Evolutionary conservation across 1,139 yeast genomes (phyloP).

Genomic region (Torulaspora pretoriensis): DNA sequence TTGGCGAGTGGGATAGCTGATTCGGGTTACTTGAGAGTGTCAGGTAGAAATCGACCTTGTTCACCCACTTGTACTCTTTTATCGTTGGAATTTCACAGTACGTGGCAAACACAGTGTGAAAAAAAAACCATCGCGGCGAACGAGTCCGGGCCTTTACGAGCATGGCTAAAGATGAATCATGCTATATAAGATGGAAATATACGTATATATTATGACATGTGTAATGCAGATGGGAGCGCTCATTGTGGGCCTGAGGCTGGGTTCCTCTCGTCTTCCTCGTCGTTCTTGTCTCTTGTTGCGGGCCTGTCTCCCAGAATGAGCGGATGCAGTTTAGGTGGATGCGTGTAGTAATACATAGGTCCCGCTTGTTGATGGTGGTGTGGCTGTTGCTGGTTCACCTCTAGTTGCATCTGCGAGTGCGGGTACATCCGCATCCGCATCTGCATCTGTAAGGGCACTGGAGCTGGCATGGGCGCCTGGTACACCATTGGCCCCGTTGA

Average conservation of each 20-base stretch:
- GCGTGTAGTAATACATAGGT: not conserved
- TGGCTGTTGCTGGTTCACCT: constrained; percentile 1
- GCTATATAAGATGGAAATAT: too few species aligned
- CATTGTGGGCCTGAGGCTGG: not conserved
- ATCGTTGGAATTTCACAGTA: not conserved
- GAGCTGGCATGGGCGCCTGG: constrained; percentile 2
- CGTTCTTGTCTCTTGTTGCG: not conserved
- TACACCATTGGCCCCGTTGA: not conserved
- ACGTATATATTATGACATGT: not conserved
- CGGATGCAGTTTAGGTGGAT: not conserved
- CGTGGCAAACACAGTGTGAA: not conserved
- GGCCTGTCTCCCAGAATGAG: not conserved
- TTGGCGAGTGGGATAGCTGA: not conserved
- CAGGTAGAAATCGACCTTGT: too few species aligned
- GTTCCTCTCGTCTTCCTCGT: not conserved
- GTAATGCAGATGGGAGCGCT: not conserved
- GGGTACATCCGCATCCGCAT: constrained; percentile 9
- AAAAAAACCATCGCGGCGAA: not conserved
- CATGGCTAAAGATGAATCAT: too few species aligned
- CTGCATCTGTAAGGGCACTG: constrained; percentile 5
- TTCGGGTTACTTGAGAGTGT: not conserved
- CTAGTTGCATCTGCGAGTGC: constrained; percentile 8
- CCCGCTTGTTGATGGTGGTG: not conserved
- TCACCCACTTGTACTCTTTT: not conserved
- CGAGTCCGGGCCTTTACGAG: not conserved